Evolutionary conservation across 306 rosid genomes (phyloP).

Genomic region (Potentilla sterilis): DNA sequence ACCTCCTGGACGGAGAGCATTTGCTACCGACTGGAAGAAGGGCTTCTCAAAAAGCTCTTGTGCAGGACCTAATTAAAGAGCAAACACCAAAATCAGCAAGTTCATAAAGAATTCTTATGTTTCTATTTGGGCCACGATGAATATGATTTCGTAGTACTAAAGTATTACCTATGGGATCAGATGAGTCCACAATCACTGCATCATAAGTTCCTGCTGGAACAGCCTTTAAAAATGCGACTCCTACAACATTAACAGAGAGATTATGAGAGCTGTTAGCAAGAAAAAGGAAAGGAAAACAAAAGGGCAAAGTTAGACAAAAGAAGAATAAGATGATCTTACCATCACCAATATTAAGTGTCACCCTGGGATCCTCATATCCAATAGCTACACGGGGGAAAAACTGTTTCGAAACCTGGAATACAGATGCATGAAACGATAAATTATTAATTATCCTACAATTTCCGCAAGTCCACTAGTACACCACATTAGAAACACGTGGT

Average conservation of each 20-base stretch:
- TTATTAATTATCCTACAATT: neutral
- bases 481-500: neutral
- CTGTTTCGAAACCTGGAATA: constrained; percentile 72
- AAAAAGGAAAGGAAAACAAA: neutral
- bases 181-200: constrained; percentile 92
- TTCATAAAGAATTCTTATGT: neutral
- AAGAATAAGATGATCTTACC: constrained; percentile 50
- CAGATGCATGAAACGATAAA: neutral
- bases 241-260: constrained; percentile 43
- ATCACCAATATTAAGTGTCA: constrained; percentile 77
- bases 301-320: constrained; percentile 2
- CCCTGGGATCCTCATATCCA: constrained; percentile 85
- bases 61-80: constrained; percentile 71
- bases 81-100: constrained; percentile 6
- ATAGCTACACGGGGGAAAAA: constrained; percentile 79
- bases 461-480: neutral
- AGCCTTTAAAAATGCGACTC: constrained; percentile 91
- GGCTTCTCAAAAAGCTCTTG: constrained; percentile 98
- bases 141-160: neutral
- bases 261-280: constrained; percentile 13
- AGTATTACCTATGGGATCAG: constrained; percentile 85
- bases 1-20: constrained; percentile 97
- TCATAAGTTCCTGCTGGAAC: constrained; percentile 86
- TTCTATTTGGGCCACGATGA: neutral
- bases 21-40: constrained; percentile 69